phyloP scores from a whole-genome alignment of 805 yeast species.

The Hanseniaspora guilliermondii region DNA sequence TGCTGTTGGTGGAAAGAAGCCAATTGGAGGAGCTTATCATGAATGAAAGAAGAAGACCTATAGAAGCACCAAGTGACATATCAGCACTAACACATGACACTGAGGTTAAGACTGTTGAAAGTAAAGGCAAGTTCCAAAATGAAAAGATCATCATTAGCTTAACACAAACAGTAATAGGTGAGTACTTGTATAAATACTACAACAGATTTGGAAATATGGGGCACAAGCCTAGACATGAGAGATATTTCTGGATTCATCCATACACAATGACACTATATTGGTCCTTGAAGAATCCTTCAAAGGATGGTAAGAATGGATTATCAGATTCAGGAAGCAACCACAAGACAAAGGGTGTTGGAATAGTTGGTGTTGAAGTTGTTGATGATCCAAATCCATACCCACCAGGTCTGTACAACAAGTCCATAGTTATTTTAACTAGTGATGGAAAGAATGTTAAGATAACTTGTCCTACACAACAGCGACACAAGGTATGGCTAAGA shows the following conservation, averaged over 20 bases:
- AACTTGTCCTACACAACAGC: conserved; percentile 75
- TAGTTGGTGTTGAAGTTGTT: conserved; percentile 63
- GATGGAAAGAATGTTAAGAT: conserved; percentile 42
- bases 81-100: not conserved
- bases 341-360: conserved; percentile 68
- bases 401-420: conserved; percentile 74
- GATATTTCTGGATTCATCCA: conserved; percentile 95
- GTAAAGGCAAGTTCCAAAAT: conserved; percentile 16
- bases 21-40: conserved; percentile 19
- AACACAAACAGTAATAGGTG: conserved; percentile 90
- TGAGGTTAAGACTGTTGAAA: not conserved
- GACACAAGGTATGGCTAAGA: conserved; percentile 86
- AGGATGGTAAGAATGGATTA: conserved; percentile 34
- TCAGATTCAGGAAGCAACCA: conserved; percentile 34
- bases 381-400: conserved; percentile 81
- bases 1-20: conserved; percentile 28
- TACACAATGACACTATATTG: conserved; percentile 82
- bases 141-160: conserved; percentile 67
- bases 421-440: conserved; percentile 62
- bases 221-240: conserved; percentile 63
- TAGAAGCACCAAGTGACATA: not conserved
- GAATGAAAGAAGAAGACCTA: not conserved
- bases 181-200: conserved; percentile 72
- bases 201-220: conserved; percentile 58
- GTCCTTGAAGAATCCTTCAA: conserved; percentile 69